Conservation (phyloP, 1,139 yeast species). For the Yarrowia galli region DNA sequence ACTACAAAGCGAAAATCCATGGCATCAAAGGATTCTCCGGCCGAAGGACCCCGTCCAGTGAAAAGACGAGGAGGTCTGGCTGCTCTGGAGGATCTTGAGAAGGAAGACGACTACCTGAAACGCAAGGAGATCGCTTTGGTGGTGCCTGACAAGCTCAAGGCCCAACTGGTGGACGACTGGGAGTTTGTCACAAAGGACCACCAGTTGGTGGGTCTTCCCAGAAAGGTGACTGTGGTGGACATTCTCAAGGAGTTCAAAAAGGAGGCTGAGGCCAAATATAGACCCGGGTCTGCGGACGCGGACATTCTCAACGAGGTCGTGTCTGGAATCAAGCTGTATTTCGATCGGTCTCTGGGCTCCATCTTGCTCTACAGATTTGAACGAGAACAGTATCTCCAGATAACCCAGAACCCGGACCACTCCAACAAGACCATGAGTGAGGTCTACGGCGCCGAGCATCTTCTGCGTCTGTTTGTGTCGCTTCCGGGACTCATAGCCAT, state of each 20-base stretch:
- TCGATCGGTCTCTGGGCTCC: slow-evolving; percentile 75
- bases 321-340: slow-evolving; percentile 74
- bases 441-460: slow-evolving; percentile 79
- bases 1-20: slow-evolving; percentile 39
- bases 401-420: slow-evolving; percentile 52
- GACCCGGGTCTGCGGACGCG: slow-evolving; percentile 53
- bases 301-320: slow-evolving; percentile 72
- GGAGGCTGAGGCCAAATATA: slow-evolving; percentile 43
- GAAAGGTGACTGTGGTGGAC: slow-evolving; percentile 58
- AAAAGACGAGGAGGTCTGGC: slow-evolving; percentile 53
- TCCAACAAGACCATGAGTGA: slow-evolving; percentile 54
- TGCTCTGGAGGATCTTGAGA: slow-evolving; percentile 50
- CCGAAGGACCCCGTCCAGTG: slow-evolving; percentile 22
- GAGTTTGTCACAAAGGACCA: slow-evolving; percentile 83
- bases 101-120: slow-evolving; percentile 53
- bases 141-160: slow-evolving; percentile 71
- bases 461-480: slow-evolving; percentile 73
- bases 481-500: slow-evolving; percentile 82
- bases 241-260: slow-evolving; percentile 60
- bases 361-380: slow-evolving; percentile 83
- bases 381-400: slow-evolving; percentile 75
- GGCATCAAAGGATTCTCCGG: slow-evolving; percentile 24
- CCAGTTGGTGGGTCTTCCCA: slow-evolving; percentile 69
- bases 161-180: slow-evolving; percentile 89
- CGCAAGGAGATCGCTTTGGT: slow-evolving; percentile 61